Percentiles rank a stretch among this genome's conserved stretches.
phyloP scores from a whole-genome alignment of 2,329 filamentous ascomycete species.

The Teratosphaeriaceae sp. region DNA sequence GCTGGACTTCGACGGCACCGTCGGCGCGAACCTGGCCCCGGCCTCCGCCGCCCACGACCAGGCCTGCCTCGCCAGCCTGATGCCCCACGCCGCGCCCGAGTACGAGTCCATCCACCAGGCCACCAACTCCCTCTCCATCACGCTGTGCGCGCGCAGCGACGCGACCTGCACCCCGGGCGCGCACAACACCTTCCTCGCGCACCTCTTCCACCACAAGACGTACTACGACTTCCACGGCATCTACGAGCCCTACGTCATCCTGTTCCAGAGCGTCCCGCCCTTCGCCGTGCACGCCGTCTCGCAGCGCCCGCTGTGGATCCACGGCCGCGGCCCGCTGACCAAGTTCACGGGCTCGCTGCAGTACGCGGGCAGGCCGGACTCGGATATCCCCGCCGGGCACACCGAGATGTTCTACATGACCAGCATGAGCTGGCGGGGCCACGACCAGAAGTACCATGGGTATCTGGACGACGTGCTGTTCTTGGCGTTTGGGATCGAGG shows the following conservation, averaged over 20 bases:
- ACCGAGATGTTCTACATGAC: slow-evolving; percentile 55
- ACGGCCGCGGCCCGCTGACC: slow-evolving; percentile 37
- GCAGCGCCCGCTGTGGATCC: slow-evolving; percentile 49
- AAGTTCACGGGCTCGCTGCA: slow-evolving; percentile 17
- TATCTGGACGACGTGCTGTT: slow-evolving; percentile 52
- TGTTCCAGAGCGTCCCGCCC: slow-evolving; percentile 43
- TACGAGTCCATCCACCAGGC: slow-evolving; percentile 49
- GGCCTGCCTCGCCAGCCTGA: slow-evolving; percentile 40
- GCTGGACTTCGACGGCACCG: slow-evolving; percentile 40
- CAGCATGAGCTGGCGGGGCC: slow-evolving; percentile 49
- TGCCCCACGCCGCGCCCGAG: slow-evolving; percentile 34
- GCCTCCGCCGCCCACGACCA: slow-evolving; percentile 33
- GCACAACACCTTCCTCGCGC: slow-evolving; percentile 49
- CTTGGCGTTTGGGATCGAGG: slow-evolving; percentile 52
- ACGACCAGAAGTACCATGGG: slow-evolving; percentile 46
- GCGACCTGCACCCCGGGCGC: slow-evolving; percentile 35
- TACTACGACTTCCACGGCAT: slow-evolving; percentile 43
- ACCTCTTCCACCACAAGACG: slow-evolving; percentile 51
- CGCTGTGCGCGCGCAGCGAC: slow-evolving; percentile 47
- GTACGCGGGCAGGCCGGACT: slow-evolving; percentile 14
- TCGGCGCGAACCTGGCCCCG: slow-evolving; percentile 42
- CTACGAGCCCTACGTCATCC: slow-evolving; percentile 52
- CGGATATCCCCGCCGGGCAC: slow-evolving; percentile 19
- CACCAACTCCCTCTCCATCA: slow-evolving; percentile 52
- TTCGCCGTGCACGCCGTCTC: slow-evolving; percentile 48